Evolutionary conservation across 2,329 filamentous ascomycete genomes (phyloP), one percentile per base, ranked within the genome.

Genomic region (Teratosphaeria viscida): DNA sequence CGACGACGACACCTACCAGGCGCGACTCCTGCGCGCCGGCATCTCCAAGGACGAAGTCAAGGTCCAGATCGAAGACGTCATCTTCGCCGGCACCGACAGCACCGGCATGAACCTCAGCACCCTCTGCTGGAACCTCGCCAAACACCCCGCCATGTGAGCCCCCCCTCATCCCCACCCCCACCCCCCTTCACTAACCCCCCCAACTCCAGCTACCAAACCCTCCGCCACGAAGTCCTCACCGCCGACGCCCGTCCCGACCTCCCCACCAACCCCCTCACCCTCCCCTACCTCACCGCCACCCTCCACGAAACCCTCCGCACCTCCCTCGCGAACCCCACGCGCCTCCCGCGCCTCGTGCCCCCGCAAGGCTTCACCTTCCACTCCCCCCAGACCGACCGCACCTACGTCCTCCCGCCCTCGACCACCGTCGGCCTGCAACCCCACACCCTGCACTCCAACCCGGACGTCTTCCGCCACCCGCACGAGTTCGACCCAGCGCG

Each of bases 11-110:
- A 81, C 74, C 5, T 83, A 81, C 61, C 79, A 79, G 39, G 76
- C 74, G 2, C 74, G 80, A 4, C 68, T 83, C 39, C 66, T 81
- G 23, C 73, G 74, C 52, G 70, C 74, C 7, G 77, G 77, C 0
- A 68, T 82, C 32, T 72, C 73, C 3, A 65, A 66, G 10, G 65
- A 71, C 4, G 80, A 83, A 65, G 73, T 78, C 6, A 75, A 73
- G 52, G 75, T 78, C 0, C 80, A 83, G 63, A 76, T 78, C 62
- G 81, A 82, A 63, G 81, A 82, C 63, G 67, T 83, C 2, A 75
- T 79, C 29, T 83, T 82, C 67, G 81, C 81, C 1, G 81, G 80
- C 1, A 81, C 80, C 0, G 81, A 83, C 65, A 77, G 77, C 0
- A 81, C 78, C 2, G 77, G 76, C 16, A 81, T 79, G 73, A 82